Base-by-base conservation (phyloP, 2,329 filamentous ascomycete genomes). In the Helotiales sp. region DNA sequence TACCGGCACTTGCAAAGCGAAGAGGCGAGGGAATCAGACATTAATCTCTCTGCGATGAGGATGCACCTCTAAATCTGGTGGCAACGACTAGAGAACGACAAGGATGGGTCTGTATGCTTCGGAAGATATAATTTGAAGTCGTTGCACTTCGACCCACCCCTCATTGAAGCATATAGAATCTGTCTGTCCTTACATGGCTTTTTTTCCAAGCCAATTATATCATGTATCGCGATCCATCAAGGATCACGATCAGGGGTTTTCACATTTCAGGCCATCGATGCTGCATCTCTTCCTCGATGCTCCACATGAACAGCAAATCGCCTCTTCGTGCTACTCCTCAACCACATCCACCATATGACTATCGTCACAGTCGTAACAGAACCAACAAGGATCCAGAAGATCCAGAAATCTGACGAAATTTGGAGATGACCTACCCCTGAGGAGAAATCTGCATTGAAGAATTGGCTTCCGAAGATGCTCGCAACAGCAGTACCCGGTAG, bases 361-460 rank as follows among this genome's bases (percentile, higher is more conserved):
- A 52, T 3, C 10, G 49, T 52, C 8, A 52, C 22, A 13, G 12
- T 33, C 2, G 49, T 52, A 5, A 34, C 17, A 17, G 17, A 19
- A n/a, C 15, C 24, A 1, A 44, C n/a, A 7, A 52, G 36, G 10
- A 36, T 27, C 50, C 50, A 52, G 15, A 52, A 44, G 3, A 52
- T 4, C 50, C 50, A 52, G n/a, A 52, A 52, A 19, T 52, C 50
- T 2, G 31, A 29, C 1, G 50, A 30, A 7, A 52, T 4, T 31
- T 44, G 30, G 6, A 52, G 12, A 22, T 42, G 33, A 10, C 50
- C 50, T 5, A 19, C 15, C 19, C 34, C 50, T 24, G 40, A 25
- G 13, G 30, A 33, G 22, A 51, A 51, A 34, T 52, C 50, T 25
- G 33, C 34, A n/a, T 52, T 42, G 34, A 52, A 52, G 24, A 52